These are phyloP conservation scores for Cryptococcus amylolentus DNA, from an alignment of 1,284 basidiomycete species.

Conservation along the genomic window DNA sequence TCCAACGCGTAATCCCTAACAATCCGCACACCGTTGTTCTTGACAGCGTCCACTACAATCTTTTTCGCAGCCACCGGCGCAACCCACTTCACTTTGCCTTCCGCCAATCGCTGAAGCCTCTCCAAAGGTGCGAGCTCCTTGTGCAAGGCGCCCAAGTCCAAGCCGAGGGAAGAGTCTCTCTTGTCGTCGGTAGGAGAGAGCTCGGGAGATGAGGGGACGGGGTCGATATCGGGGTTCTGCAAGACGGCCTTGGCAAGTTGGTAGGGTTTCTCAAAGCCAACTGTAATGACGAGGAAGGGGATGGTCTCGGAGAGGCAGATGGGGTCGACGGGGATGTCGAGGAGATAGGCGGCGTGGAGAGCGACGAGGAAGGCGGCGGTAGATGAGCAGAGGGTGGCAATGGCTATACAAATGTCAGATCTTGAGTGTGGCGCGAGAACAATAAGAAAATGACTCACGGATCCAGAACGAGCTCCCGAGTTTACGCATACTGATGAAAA, in stretches of 20 bases:
- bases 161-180: constrained; percentile 23
- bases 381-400: constrained; percentile 79
- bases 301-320: constrained; percentile 90
- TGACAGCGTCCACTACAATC: constrained; percentile 79
- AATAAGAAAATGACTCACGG: constrained; percentile 38
- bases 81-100: constrained; percentile 52
- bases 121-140: constrained; percentile 47
- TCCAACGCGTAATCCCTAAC: constrained; percentile 91
- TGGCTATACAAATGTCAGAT: constrained; percentile 50
- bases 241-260: constrained; percentile 87
- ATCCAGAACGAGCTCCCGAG: constrained; percentile 89
- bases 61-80: constrained; percentile 66
- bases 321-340: constrained; percentile 86
- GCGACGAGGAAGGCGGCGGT: constrained; percentile 83
- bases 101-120: constrained; percentile 47
- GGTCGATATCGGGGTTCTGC: constrained; percentile 69
- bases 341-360: constrained; percentile 75
- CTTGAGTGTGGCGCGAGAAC: constrained; percentile 2
- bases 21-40: constrained; percentile 73
- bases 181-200: constrained; percentile 27
- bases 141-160: constrained; percentile 46
- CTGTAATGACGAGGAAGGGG: constrained; percentile 94
- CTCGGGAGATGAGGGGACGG: constrained; percentile 52
- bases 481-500: constrained; percentile 79
- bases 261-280: constrained; percentile 97